These are phyloP conservation scores for Ophiostoma perfectum DNA, from an alignment of 2,329 filamentous ascomycete species.

Conservation along the genomic window DNA sequence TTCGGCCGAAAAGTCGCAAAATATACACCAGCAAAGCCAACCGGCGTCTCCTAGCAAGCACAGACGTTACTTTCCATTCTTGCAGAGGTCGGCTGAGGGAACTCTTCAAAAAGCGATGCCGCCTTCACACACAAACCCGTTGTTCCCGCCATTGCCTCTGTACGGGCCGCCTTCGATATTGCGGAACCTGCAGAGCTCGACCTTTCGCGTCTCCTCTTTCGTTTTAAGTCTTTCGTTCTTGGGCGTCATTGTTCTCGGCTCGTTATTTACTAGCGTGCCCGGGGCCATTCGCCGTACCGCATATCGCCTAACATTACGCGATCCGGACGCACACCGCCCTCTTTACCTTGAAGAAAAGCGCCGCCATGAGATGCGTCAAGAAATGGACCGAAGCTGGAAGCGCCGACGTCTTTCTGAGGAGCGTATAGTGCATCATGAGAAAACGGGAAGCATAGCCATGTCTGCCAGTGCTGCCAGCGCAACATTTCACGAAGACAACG, in stretches of 20 bases:
- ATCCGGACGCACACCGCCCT: constrained; percentile 56
- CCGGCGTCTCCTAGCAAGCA: constrained; percentile 29
- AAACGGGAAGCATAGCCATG: not conserved
- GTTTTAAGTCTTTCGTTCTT: constrained; percentile 75
- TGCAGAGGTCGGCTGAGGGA: constrained; percentile 39
- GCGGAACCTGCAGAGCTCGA: constrained; percentile 59
- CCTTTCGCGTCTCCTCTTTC: constrained; percentile 63
- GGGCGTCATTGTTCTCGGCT: constrained; percentile 66
- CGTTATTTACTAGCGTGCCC: constrained; percentile 63
- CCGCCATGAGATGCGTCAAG: constrained; percentile 50
- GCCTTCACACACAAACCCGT: constrained; percentile 65
- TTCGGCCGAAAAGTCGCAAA: not conserved
- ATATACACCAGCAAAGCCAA: not conserved
- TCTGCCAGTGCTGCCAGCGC: not conserved
- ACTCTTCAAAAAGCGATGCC: constrained; percentile 46
- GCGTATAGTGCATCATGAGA: constrained; percentile 26
- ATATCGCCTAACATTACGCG: constrained; percentile 50
- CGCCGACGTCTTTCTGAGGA: constrained; percentile 36
- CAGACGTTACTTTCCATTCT: constrained; percentile 28
- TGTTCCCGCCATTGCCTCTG: constrained; percentile 78
- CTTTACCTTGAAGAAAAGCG: constrained; percentile 69
- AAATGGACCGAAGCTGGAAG: constrained; percentile 60
- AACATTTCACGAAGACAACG: constrained; percentile 36
- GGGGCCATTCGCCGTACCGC: constrained; percentile 45
- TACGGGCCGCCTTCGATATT: constrained; percentile 69